phyloP scores from a whole-genome alignment of 1,284 basidiomycete genomes.

The Marasmius oreades region DNA sequence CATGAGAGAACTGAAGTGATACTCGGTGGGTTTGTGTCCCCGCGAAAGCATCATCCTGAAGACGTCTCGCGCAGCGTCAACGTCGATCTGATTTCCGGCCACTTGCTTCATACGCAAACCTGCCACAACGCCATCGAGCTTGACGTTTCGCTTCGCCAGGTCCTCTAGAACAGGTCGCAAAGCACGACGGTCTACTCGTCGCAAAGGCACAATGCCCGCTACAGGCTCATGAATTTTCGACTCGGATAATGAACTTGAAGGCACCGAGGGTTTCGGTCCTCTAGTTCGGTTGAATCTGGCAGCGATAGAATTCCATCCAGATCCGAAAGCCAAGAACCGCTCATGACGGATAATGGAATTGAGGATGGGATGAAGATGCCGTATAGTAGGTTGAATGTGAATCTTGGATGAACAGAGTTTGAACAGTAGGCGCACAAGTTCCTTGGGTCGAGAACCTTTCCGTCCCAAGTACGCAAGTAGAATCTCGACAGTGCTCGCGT shows the following conservation, averaged over 20 bases:
- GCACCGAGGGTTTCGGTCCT: slow-evolving; percentile 11
- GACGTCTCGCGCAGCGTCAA: slow-evolving; percentile 45
- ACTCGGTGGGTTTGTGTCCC: slow-evolving; percentile 62
- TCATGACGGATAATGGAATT: slow-evolving; percentile 45
- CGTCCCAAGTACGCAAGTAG: slow-evolving; percentile 48
- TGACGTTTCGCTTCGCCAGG: slow-evolving; percentile 42
- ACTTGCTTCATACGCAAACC: slow-evolving; percentile 62
- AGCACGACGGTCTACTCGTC: slow-evolving; percentile 27
- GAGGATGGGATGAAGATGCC: slow-evolving; percentile 49
- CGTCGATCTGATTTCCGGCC: slow-evolving; percentile 45
- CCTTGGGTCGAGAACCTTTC: slow-evolving; percentile 36
- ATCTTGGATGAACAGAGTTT: slow-evolving; percentile 34
- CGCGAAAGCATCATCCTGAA: slow-evolving; percentile 56
- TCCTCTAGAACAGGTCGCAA: slow-evolving; percentile 44
- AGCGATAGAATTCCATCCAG: slow-evolving; percentile 49
- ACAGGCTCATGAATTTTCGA: slow-evolving; percentile 43
- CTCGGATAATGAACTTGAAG: slow-evolving; percentile 16
- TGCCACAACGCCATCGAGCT: slow-evolving; percentile 52
- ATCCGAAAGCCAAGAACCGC: slow-evolving; percentile 37
- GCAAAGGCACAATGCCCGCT: slow-evolving; percentile 38
- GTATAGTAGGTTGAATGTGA: slow-evolving; percentile 39
- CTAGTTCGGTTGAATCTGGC: slow-evolving; percentile 34
- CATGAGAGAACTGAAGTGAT: slow-evolving; percentile 70
- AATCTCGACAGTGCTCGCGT: slow-evolving; percentile 50
- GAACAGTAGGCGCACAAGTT: slow-evolving; percentile 45